Evolutionary conservation across 1,139 yeast genomes (phyloP).

Genomic region (Blastobotrys malaysiensis): DNA sequence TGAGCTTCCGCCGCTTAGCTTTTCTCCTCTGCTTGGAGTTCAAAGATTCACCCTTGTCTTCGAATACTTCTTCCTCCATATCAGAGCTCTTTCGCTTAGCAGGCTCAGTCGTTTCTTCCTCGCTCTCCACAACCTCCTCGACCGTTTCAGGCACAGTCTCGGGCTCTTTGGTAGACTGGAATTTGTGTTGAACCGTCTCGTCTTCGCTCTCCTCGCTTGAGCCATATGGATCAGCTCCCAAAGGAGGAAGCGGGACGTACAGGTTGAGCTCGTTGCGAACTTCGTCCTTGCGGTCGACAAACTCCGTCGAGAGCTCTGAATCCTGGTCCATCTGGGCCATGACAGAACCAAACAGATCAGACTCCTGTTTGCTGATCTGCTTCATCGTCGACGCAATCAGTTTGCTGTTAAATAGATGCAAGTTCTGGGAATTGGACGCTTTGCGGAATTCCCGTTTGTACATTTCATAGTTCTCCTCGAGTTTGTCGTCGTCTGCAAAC

Average conservation of each 20-base stretch:
- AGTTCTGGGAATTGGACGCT: constrained; percentile 17
- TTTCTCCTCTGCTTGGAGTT: constrained; percentile 15
- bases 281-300: neutral
- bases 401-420: constrained; percentile 12
- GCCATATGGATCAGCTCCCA: constrained; percentile 13
- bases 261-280: constrained; percentile 13
- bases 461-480: constrained; percentile 19
- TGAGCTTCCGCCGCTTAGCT: constrained; percentile 18
- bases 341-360: constrained; percentile 5
- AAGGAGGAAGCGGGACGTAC: constrained; percentile 16
- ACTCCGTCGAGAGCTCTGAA: neutral
- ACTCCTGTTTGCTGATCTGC: constrained; percentile 7
- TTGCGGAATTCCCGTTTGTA: constrained; percentile 18
- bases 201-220: constrained; percentile 11
- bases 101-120: neutral
- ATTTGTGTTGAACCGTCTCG: constrained; percentile 8
- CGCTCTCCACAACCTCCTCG: neutral
- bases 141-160: constrained; percentile 6
- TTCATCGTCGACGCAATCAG: constrained; percentile 4
- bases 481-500: constrained; percentile 16
- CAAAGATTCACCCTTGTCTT: constrained; percentile 1
- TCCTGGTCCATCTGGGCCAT: constrained; percentile 2
- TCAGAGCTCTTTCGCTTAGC: constrained; percentile 2
- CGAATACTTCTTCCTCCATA: constrained; percentile 5
- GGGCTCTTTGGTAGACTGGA: constrained; percentile 4